These are phyloP conservation scores for Plasmodium blacklocki DNA, from an alignment of 169 alveolate species.

Conservation along the genomic window DNA sequence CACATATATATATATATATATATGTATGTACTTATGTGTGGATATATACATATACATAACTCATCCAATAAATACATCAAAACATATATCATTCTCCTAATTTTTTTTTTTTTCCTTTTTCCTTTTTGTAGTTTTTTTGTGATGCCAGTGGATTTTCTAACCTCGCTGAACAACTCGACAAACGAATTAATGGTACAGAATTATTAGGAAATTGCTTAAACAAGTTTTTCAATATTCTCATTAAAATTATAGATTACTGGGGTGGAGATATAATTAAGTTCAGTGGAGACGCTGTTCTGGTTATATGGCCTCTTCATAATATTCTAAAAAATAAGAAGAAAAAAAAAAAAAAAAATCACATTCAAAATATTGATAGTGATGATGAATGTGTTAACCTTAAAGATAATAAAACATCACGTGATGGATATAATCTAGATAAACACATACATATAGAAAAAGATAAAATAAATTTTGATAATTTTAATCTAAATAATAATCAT, in stretches of 20 bases:
- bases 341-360: not conserved
- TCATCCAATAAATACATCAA: not conserved
- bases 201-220: constrained; percentile 86
- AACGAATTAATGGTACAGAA: constrained; percentile 86
- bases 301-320: constrained; percentile 86
- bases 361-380: not conserved
- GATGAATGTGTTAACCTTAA: not conserved
- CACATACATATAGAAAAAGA: not conserved
- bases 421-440: not conserved
- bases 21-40: not conserved
- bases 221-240: constrained; percentile 87
- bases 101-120: not conserved
- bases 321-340: not conserved
- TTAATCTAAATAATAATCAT: not conserved
- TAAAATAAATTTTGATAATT: too few relatives aligned
- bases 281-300: constrained; percentile 91
- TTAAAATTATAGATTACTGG: constrained; percentile 86
- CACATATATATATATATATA: not conserved
- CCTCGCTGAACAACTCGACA: constrained; percentile 86
- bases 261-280: constrained; percentile 92
- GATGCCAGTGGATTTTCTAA: constrained; percentile 90
- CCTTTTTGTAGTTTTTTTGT: constrained; percentile 78
- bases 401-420: not conserved
- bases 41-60: not conserved
- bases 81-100: not conserved